Evolutionary conservation across 768 basidiomycete species (phyloP).

Genomic region (Suillus ampliporus): DNA sequence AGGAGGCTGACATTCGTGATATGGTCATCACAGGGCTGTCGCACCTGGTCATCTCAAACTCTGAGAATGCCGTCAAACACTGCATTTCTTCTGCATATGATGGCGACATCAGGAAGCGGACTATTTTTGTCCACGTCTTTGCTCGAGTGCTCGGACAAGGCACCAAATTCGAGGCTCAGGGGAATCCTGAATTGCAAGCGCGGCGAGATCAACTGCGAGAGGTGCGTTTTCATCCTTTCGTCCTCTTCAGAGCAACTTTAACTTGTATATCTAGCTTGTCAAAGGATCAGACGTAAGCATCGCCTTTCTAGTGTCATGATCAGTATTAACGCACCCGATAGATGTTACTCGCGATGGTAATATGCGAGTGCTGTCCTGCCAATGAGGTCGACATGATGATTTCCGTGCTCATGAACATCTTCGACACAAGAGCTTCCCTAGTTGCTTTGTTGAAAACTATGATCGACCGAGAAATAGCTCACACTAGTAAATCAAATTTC

Average conservation of each 20-base stretch:
- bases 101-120: conserved; percentile 66
- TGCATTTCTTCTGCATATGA: conserved; percentile 83
- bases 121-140: conserved; percentile 86
- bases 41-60: conserved; percentile 82
- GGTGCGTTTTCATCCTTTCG: conserved; percentile 43
- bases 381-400: conserved; percentile 84
- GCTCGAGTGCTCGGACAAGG: conserved; percentile 81
- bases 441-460: conserved; percentile 79
- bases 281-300: conserved; percentile 71
- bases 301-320: conserved; percentile 1
- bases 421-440: conserved; percentile 76
- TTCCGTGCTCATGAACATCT: conserved; percentile 83
- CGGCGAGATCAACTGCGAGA: conserved; percentile 63
- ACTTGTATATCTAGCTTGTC: conserved; percentile 56
- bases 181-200: conserved; percentile 51
- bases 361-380: conserved; percentile 85
- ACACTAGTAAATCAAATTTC: conserved; percentile 58
- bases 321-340: conserved; percentile 33
- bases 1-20: conserved; percentile 70
- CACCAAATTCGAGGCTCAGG: conserved; percentile 72
- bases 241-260: conserved; percentile 12
- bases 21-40: conserved; percentile 81
- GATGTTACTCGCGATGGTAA: conserved; percentile 83
- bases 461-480: conserved; percentile 83
- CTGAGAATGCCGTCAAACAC: conserved; percentile 89